Conservation (phyloP, 306 rosid genomes). For the Begonia peltatifolia region DNA sequence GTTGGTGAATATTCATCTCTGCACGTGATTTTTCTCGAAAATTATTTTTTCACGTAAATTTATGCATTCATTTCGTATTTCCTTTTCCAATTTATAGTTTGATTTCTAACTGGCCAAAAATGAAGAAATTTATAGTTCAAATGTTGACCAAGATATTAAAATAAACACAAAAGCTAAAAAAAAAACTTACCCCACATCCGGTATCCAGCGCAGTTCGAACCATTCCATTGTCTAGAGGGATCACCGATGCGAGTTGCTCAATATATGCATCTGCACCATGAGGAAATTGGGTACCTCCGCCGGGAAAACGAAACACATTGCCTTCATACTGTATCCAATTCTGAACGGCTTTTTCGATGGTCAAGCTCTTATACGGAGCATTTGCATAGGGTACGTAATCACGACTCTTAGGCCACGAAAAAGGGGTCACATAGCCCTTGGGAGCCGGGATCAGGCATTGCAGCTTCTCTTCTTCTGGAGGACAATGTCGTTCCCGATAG, state of each 20-base stretch:
- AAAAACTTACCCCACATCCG: slow-evolving; percentile 68
- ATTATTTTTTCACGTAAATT: no score
- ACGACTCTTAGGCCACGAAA: slow-evolving; percentile 72
- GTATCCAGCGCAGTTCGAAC: slow-evolving; percentile 49
- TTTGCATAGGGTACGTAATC: slow-evolving; percentile 71
- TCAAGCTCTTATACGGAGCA: slow-evolving; percentile 23
- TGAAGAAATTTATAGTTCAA: no score
- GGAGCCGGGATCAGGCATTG: slow-evolving; percentile 77
- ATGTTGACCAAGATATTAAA: no score
- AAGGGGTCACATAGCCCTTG: slow-evolving; percentile 59
- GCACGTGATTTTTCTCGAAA: no score
- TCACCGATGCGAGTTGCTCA: slow-evolving; percentile 53
- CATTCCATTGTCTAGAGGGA: slow-evolving; percentile 31
- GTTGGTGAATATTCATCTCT: no score
- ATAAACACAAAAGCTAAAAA: no score
- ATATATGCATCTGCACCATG: slow-evolving; percentile 77
- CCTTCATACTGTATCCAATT: slow-evolving; percentile 88
- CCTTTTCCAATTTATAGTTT: no score
- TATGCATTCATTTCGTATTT: no score
- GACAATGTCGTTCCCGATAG: slow-evolving; percentile 76
- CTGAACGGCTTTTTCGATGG: slow-evolving; percentile 5
- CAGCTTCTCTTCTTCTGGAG: slow-evolving; percentile 50
- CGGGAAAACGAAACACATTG: slow-evolving; percentile 68
- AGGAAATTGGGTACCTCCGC: slow-evolving; percentile 87
- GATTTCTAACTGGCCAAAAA: no score